A percentile compares a stretch with the other conserved stretches of the same genome.
Evolutionary conservation across 2,329 filamentous ascomycete species (phyloP).

Genomic region (Exophiala oligosperma): DNA sequence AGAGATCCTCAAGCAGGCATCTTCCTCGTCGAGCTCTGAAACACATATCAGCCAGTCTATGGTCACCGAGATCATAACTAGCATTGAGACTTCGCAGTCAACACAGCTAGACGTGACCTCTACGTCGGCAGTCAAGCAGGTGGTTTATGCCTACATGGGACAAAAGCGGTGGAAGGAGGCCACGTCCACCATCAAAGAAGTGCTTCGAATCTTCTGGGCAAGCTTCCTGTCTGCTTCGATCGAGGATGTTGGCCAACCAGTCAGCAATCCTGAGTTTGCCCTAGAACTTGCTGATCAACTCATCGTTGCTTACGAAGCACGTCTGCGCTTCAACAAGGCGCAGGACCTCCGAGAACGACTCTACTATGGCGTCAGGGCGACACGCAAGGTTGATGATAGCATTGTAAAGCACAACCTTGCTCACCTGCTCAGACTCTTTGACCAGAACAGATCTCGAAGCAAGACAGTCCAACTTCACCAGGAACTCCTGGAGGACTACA

Average conservation of each 20-base stretch:
- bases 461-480: constrained; percentile 40
- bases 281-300: constrained; percentile 50
- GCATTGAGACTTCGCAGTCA: constrained; percentile 38
- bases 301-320: constrained; percentile 46
- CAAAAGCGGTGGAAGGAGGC: constrained; percentile 51
- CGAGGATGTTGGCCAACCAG: constrained; percentile 46
- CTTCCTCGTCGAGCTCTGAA: constrained; percentile 27
- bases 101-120: constrained; percentile 31
- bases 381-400: constrained; percentile 34
- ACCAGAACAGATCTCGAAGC: constrained; percentile 21
- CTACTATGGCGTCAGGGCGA: constrained; percentile 36
- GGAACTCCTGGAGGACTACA: constrained; percentile 41
- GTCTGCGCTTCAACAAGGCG: constrained; percentile 37
- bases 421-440: constrained; percentile 3
- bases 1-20: constrained; percentile 39
- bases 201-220: constrained; percentile 49
- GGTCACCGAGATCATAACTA: constrained; percentile 43
- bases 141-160: constrained; percentile 37
- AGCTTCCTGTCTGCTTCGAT: constrained; percentile 47
- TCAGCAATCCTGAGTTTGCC: constrained; percentile 45
- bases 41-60: constrained; percentile 38
- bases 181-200: constrained; percentile 46
- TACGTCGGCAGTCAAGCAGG: constrained; percentile 19
- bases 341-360: constrained; percentile 39
- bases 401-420: constrained; percentile 33